Conservation (phyloP, 306 rosid genomes). For the Prunus mongolica region DNA sequence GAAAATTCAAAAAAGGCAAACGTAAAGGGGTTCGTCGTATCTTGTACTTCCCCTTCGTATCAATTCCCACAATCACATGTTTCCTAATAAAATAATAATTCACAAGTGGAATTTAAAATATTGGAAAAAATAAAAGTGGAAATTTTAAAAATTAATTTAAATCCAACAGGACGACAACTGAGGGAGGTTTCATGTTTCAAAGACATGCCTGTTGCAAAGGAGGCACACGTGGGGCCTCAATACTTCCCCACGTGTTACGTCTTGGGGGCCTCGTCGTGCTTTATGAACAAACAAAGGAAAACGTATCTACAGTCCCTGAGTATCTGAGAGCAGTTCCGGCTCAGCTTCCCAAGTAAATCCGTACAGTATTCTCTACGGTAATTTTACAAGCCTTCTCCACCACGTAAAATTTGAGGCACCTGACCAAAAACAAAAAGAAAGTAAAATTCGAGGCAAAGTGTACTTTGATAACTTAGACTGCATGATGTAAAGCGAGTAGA, state of each 20-base stretch:
- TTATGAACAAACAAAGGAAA: no score
- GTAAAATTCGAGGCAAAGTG: no score
- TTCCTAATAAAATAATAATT: not conserved
- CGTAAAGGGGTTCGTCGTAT: not conserved
- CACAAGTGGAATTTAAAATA: not conserved
- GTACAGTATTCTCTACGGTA: not conserved
- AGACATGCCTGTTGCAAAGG: not conserved
- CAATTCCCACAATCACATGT: slow-evolving; percentile 2
- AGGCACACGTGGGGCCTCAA: slow-evolving; percentile 1
- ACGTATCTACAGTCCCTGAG: not conserved
- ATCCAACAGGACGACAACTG: not conserved
- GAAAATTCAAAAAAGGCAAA: not conserved
- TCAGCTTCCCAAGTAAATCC: not conserved
- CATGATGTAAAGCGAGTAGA: no score
- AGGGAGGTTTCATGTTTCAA: not conserved
- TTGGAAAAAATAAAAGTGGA: not conserved
- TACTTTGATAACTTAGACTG: no score
- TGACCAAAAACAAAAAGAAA: no score
- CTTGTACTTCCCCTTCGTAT: not conserved
- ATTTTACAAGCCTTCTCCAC: no score
- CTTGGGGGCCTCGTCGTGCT: not conserved
- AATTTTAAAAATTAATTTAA: no score
- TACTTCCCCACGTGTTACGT: not conserved
- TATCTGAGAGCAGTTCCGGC: no score
- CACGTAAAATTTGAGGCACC: no score